These are phyloP conservation scores for Plantago major DNA, from an alignment of 257 asterid genomes.

Conservation along the genomic window DNA sequence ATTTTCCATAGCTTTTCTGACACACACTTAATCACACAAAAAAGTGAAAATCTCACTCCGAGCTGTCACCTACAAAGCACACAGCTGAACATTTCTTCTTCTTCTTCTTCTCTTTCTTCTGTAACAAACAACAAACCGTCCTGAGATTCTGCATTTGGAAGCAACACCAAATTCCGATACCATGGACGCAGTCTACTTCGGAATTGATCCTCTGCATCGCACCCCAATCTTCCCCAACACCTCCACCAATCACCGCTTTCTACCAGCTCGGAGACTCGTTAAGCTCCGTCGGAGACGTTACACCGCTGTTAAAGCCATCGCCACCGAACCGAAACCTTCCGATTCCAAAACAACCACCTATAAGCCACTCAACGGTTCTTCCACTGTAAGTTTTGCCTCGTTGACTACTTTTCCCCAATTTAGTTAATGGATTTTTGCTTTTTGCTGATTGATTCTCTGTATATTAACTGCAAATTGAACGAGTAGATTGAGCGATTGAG, in stretches of 20 bases:
- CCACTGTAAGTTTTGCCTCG: slow-evolving; percentile 46
- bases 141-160: background rate
- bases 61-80: slow-evolving; percentile 15
- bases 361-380: slow-evolving; percentile 58
- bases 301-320: slow-evolving; percentile 66
- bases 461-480: too few species aligned
- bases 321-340: slow-evolving; percentile 78
- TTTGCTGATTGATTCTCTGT: too few species aligned
- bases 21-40: background rate
- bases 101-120: too few species aligned
- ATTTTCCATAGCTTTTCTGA: too few species aligned
- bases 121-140: background rate
- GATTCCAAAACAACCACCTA: slow-evolving; percentile 36
- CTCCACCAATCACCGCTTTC: slow-evolving; percentile 23
- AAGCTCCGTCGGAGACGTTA: slow-evolving; percentile 22
- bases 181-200: slow-evolving; percentile 90
- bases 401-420: background rate
- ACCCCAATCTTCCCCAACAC: slow-evolving; percentile 22
- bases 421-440: too few species aligned
- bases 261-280: slow-evolving; percentile 11
- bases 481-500: too few species aligned
- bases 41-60: slow-evolving; percentile 3
- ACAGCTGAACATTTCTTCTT: background rate
- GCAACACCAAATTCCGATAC: slow-evolving; percentile 26
- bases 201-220: slow-evolving; percentile 51